Conservation (phyloP, 192 early-diverging fungal species). For the Haplosporangium gracile region DNA sequence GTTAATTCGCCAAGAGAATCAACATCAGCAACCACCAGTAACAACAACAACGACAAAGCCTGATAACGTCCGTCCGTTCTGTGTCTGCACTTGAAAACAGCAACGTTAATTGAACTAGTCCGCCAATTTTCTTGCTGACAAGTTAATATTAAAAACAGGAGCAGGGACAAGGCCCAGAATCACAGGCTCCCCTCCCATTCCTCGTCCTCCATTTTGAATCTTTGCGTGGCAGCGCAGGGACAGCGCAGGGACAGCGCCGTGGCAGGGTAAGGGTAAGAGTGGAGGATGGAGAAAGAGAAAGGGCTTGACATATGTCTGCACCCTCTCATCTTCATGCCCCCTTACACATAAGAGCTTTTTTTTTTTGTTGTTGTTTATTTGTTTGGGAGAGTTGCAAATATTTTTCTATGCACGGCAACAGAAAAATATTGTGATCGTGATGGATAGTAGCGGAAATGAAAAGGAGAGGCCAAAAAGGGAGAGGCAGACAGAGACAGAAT, state of each 20-base stretch:
- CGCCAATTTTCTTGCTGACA: not conserved
- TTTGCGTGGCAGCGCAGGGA: not conserved
- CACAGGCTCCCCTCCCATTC: not conserved
- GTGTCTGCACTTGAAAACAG: not conserved
- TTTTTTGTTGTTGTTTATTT: not conserved
- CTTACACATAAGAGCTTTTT: not conserved
- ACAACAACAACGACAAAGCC: too few relatives aligned
- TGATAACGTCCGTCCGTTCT: not conserved
- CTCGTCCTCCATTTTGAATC: not conserved
- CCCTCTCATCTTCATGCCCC: not conserved
- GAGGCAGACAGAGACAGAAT: too few relatives aligned
- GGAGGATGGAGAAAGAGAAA: too few relatives aligned
- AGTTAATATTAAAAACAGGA: not conserved
- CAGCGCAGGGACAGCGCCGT: not conserved
- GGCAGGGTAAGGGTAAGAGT: too few relatives aligned
- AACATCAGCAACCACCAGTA: too few relatives aligned
- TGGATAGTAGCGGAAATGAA: conserved; percentile 1
- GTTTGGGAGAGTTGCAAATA: too few relatives aligned
- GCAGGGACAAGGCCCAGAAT: not conserved
- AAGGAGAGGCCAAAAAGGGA: not conserved
- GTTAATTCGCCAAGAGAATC: too few relatives aligned
- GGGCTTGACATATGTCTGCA: conserved; percentile 3
- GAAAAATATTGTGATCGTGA: conserved; percentile 2
- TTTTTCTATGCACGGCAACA: not conserved
- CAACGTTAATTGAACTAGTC: not conserved